Evolutionary conservation across 148 eudicot genomes (phyloP), one percentile per base, ranked within the genome.

Genomic region (Polygonum maritimum): DNA sequence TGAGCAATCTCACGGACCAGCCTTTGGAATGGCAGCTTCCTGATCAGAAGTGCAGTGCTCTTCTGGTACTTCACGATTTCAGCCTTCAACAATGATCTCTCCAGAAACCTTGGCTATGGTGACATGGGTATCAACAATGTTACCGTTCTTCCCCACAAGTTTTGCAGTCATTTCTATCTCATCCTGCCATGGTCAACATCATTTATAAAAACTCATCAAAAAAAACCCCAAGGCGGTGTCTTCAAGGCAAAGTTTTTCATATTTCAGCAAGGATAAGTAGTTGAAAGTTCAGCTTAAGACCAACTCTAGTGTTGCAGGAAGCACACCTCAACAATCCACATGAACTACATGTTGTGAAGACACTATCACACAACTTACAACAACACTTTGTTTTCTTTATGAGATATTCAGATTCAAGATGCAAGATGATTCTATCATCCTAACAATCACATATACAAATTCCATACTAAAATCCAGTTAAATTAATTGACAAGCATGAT

Each of bases 31-130:
- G n/a, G n/a, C n/a, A n/a, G n/a, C n/a, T n/a, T n/a, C n/a, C n/a
- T n/a, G n/a, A n/a, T n/a, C n/a, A n/a, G n/a, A n/a, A n/a, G n/a
- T n/a, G n/a, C n/a, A n/a, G n/a, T n/a, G n/a, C n/a, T n/a, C n/a
- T n/a, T n/a, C n/a, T n/a, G n/a, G n/a, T n/a, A n/a, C n/a, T n/a
- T n/a, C n/a, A n/a, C n/a, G n/a, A n/a, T n/a, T n/a, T n/a, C 74
- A 36, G 33, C 74, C 74, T 71, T 71, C 35, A 41, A 52, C 74
- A 41, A 71, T 44, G 36, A 71, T 71, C 35, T 71, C 74, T 36
- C 74, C 74, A 41, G 35, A 44, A 6, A 19, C 33, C 51, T 45
- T 71, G 4, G 33, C 54, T 71, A 48, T 71, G 35, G 45, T 41
- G 51, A 71, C 35, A 41, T 41, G 13, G 54, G 19, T 7, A 26